Conservation (phyloP, 768 basidiomycete species). For the Suillus spraguei region DNA sequence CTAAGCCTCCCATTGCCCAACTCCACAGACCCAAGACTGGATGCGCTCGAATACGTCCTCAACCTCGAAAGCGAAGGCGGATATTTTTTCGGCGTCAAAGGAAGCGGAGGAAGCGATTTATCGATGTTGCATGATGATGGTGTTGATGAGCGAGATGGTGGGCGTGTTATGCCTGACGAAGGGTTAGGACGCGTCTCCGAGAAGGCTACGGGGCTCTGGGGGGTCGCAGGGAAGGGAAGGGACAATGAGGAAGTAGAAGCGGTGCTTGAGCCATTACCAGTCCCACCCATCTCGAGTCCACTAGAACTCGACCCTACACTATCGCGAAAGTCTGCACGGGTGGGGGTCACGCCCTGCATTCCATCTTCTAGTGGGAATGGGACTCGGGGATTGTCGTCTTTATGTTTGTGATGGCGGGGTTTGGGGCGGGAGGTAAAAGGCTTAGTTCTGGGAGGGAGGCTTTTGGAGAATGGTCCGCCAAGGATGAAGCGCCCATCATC, state of each 20-base stretch:
- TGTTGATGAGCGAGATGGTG: constrained; percentile 36
- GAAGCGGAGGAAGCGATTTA: constrained; percentile 37
- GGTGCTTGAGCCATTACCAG: constrained; percentile 22
- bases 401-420: neutral
- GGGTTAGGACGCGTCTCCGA: neutral
- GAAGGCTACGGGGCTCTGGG: constrained; percentile 22
- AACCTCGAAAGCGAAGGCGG: constrained; percentile 26
- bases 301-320: constrained; percentile 27
- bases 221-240: constrained; percentile 31
- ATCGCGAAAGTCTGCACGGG: constrained; percentile 31
- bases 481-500: neutral
- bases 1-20: constrained; percentile 13
- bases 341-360: constrained; percentile 30
- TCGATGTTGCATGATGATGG: constrained; percentile 23
- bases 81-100: constrained; percentile 19
- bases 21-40: constrained; percentile 19
- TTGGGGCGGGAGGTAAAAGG: neutral
- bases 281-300: constrained; percentile 9
- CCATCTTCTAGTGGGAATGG: neutral
- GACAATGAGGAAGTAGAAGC: constrained; percentile 28
- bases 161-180: neutral
- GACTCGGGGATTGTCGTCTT: neutral
- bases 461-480: neutral
- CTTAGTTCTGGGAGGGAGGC: neutral
- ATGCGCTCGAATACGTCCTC: constrained; percentile 39